phyloP scores from a whole-genome alignment of 2,329 filamentous ascomycete genomes.

The Colletotrichum sp. region DNA sequence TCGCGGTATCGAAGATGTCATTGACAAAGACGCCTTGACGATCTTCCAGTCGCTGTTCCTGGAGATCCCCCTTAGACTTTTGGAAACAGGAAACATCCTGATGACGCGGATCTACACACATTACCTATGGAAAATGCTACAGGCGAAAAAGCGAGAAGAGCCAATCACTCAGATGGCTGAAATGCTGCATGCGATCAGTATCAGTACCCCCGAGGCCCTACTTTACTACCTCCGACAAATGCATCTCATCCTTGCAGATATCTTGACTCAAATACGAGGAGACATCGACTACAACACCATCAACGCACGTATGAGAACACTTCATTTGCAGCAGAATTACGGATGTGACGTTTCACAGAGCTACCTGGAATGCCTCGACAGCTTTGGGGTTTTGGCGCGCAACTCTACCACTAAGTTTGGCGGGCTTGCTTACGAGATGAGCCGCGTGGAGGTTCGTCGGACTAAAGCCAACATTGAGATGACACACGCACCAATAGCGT shows the following conservation, averaged over 20 bases:
- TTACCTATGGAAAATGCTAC: background rate
- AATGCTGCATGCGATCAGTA: background rate
- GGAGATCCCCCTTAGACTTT: background rate
- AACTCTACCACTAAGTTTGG: background rate
- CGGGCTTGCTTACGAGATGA: background rate
- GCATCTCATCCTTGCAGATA: background rate
- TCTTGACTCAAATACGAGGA: background rate
- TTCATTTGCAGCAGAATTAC: background rate
- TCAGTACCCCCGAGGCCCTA: background rate
- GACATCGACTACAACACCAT: background rate
- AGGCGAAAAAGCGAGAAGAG: background rate
- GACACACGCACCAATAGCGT: background rate
- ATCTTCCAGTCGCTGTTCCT: background rate
- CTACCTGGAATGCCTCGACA: background rate
- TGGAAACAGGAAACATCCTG: background rate
- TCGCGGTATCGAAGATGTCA: no score
- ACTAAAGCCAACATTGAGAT: background rate
- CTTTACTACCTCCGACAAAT: background rate
- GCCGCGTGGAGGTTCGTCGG: background rate
- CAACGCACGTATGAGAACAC: background rate
- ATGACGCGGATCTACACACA: no score
- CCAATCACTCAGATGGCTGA: background rate
- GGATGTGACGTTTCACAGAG: background rate
- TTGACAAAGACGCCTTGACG: no score
- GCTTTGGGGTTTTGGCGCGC: background rate